A percentile compares a stretch with the other conserved stretches of the same genome.
Conservation (phyloP, 305 asterid species). For the Fraxinus angustifolia region DNA sequence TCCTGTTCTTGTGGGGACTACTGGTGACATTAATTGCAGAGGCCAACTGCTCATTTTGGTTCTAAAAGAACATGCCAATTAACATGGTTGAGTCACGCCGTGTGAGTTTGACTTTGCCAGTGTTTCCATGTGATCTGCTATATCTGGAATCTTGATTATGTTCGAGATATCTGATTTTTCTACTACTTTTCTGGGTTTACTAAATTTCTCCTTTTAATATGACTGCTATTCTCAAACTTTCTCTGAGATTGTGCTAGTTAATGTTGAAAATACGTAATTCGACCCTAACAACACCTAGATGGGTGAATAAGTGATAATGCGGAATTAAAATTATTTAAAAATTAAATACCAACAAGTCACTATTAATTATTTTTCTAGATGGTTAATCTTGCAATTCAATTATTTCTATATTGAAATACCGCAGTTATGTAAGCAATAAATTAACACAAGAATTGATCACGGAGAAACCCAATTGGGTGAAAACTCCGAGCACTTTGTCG, state of each 20-base stretch:
- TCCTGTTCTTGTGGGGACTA: constrained; percentile 88
- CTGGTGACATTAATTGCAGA: constrained; percentile 49
- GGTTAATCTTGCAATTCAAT: too few relatives aligned
- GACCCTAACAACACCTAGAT: too few relatives aligned
- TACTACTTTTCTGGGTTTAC: neutral
- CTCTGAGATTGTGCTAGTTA: neutral
- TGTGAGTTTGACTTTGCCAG: neutral
- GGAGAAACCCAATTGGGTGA: too few relatives aligned
- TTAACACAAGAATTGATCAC: too few relatives aligned
- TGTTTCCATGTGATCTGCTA: neutral
- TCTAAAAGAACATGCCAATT: constrained; percentile 15
- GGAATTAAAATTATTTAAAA: too few relatives aligned
- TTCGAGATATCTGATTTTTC: neutral
- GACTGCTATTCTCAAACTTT: neutral
- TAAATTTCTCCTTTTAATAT: neutral
- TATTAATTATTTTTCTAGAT: too few relatives aligned
- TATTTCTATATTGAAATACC: too few relatives aligned
- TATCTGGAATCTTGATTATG: neutral
- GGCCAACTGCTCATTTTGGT: neutral
- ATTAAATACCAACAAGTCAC: too few relatives aligned
- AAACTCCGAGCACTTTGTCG: too few relatives aligned
- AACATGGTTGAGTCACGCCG: neutral
- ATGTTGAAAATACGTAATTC: too few relatives aligned
- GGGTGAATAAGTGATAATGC: too few relatives aligned
- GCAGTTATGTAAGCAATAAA: too few relatives aligned